Base-by-base conservation (phyloP, 805 yeast genomes). In the Priceomyces castillae region DNA sequence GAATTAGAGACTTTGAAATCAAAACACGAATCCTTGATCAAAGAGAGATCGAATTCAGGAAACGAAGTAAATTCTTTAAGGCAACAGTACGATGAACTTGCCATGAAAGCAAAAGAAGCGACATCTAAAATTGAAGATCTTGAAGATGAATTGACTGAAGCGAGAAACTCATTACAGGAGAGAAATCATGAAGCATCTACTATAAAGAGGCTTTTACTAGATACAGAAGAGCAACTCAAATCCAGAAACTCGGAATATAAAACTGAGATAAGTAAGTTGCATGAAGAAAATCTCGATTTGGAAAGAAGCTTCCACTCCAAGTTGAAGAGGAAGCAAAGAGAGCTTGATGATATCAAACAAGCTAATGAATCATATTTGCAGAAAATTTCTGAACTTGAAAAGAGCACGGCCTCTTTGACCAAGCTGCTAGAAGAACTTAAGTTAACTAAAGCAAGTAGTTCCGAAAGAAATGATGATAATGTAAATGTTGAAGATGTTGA, bases 131-230 rank as follows among this genome's bases (percentile, higher is more conserved):
- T 78, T 17, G 90, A 86, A 44, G 76, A 80, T 1, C 59, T 90
- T 22, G 90, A 86, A 51, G 96, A 89, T 44, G 97, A 90, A 56
- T 65, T 92, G n/a, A 69, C 76, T 9, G 97, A 90, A 45, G 70
- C 86, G 3, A 76, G 88, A 43, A 76, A 78, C 25, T 71, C 82
- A 61, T 63, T 90, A 2, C 94, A 84, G 56, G 96, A 90, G 55
- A 77, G 95, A 47, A 80, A 86, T 0, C 72, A 90, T 40, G 98
- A 92, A 62, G 74, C 88, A 0, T 71, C 82, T 1, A 81, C 88
- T 0, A 78, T 90, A 63, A 74, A 95, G 52, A 70, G 86, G 46
- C 60, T 88, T 30, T 57, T 90, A 22, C 61, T 78, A 37, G 96
- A 88, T 36, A 74, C 78, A 4, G 92, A 90, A 53, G 81, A 80